Evolutionary conservation across 306 rosid genomes (phyloP).

Genomic region (Vigna reflexopilosa): DNA sequence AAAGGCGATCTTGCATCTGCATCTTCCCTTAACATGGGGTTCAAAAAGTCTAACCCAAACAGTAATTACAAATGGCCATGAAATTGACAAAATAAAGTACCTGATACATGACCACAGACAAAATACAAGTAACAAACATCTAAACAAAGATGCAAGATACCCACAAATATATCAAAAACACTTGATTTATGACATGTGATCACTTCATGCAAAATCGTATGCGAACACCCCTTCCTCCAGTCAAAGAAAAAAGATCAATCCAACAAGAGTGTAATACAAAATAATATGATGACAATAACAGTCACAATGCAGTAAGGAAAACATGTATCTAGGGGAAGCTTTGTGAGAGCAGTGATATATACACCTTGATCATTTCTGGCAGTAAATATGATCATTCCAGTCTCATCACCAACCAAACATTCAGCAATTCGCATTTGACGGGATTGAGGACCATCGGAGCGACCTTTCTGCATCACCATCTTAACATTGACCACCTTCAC

Average conservation of each 20-base stretch:
- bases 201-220: not conserved
- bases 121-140: conserved; percentile 12
- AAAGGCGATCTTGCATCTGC: not conserved
- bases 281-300: not conserved
- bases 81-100: not conserved
- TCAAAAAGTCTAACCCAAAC: not conserved
- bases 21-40: not conserved
- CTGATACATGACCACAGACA: not conserved
- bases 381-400: conserved; percentile 86
- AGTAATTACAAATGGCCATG: not conserved
- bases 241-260: conserved; percentile 18
- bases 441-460: conserved; percentile 86
- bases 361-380: conserved; percentile 98
- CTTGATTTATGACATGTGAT: not conserved
- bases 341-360: conserved; percentile 38
- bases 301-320: conserved; percentile 9
- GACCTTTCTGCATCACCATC: conserved; percentile 87
- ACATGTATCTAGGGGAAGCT: not conserved
- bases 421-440: conserved; percentile 99
- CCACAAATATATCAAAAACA: not conserved
- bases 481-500: conserved; percentile 81
- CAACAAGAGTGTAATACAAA: not conserved
- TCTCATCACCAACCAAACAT: conserved; percentile 93
- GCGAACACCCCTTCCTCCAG: not conserved
- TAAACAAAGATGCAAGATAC: not conserved